Evolutionary conservation across 139 green algal genomes (phyloP).

Genomic region (Coelastrella sp.): DNA sequence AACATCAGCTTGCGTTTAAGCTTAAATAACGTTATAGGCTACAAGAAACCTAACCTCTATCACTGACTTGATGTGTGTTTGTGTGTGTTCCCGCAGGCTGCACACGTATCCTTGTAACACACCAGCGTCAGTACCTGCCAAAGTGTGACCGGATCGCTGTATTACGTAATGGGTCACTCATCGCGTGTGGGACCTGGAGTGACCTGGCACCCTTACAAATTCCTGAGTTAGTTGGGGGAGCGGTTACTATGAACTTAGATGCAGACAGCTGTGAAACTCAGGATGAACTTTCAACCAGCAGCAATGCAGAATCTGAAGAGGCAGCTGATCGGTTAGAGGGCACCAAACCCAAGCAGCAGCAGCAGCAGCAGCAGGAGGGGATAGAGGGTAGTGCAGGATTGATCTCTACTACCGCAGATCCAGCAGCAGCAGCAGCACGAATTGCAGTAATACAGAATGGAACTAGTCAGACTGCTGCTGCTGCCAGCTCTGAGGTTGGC

Average conservation of each 20-base stretch:
- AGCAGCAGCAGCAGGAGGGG: slow-evolving; percentile 14
- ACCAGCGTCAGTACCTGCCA: slow-evolving; percentile 92
- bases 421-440: slow-evolving; percentile 21
- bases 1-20: too few relatives aligned
- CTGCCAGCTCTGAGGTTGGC: not conserved
- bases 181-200: slow-evolving; percentile 67
- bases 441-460: not conserved
- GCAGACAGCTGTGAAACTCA: not conserved
- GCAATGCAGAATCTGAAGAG: not conserved
- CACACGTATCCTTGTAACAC: slow-evolving; percentile 91
- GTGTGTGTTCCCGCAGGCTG: slow-evolving; percentile 13
- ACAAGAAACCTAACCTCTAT: not conserved
- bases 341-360: not conserved
- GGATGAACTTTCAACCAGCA: too few relatives aligned
- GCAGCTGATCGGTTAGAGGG: not conserved
- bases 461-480: not conserved
- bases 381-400: not conserved
- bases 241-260: slow-evolving; percentile 27
- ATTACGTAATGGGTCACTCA: slow-evolving; percentile 71
- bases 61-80: not conserved
- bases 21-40: too few relatives aligned
- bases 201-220: slow-evolving; percentile 65
- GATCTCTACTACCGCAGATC: too few relatives aligned
- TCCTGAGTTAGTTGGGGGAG: slow-evolving; percentile 61
- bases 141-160: slow-evolving; percentile 85